Base-by-base conservation (phyloP, 108 stramenopile genomes). In the Poteriospumella lacustris region DNA sequence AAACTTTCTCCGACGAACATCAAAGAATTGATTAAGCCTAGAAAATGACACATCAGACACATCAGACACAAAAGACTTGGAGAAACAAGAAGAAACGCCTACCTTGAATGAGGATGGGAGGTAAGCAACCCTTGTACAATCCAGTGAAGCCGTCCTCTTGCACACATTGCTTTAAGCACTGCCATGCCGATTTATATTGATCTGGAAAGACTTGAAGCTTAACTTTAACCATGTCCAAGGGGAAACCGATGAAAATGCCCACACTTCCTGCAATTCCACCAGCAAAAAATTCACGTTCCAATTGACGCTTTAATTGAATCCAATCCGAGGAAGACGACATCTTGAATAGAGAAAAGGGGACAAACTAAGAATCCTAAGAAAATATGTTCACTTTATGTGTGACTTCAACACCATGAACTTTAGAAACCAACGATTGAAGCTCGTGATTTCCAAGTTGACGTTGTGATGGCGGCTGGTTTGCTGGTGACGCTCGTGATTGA, bases 161-260 rank as follows among this genome's bases (percentile, higher is more conserved):
- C 28, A 64, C 15, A 31, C 9, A 31, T 34, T 64, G 60, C 31
- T 33, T 19, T 5, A 64, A 31, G 36, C 60, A 64, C 3, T 64
- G 9, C 24, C 3, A 26, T 24, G 60, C 60, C 28, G 15, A 31
- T 24, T 19, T 64, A 24, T 19, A 19, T 5, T 64, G 3, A 64
- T 19, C 24, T 12, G 31, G 31, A 64, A 31, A 31, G 36, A 34
- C 15, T 24, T 64, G 60, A 34, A 64, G 24, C 60, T 64, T 64
- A 5, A 64, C 60, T 33, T 64, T 64, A 19, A 64, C 24, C 36
- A 64, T 9, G 36, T 64, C 60, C 9, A 64, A 64, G 9, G 60
- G 60, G 31, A 64, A 64, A 34, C 60, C 60, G 5, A 64, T 64
- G 60, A 64, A 64, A 24, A 64, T 33, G 36, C 60, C 60, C 28